Evolutionary conservation across 345 rosid species (phyloP).

Genomic region (Fremontodendron californicum): DNA sequence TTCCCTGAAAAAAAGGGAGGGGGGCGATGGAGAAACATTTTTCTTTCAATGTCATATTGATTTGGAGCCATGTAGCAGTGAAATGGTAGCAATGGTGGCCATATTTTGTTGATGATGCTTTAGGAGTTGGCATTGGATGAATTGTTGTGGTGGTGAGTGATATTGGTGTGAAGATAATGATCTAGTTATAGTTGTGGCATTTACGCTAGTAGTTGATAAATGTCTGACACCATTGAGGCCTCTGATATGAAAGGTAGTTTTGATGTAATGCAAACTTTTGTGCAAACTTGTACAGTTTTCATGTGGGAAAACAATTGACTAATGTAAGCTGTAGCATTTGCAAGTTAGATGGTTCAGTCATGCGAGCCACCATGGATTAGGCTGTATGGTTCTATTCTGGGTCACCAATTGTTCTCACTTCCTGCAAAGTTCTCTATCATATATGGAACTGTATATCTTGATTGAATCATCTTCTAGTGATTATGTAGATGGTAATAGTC

Average conservation of each 20-base stretch:
- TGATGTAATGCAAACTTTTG: background rate
- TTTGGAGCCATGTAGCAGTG: background rate
- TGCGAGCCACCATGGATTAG: background rate
- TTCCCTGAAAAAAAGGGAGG: background rate
- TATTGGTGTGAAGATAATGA: background rate
- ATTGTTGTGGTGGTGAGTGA: background rate
- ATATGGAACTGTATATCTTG: background rate
- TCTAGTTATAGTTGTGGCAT: background rate
- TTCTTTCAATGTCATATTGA: background rate
- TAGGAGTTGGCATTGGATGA: background rate
- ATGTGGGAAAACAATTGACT: background rate
- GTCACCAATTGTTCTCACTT: background rate
- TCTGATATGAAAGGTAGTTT: background rate
- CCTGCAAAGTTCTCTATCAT: background rate
- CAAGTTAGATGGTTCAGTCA: background rate
- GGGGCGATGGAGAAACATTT: background rate
- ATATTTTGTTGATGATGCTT: background rate
- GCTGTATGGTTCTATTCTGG: background rate
- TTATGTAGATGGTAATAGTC: background rate
- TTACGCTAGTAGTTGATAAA: background rate
- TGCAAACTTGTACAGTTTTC: background rate
- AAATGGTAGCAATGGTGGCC: background rate
- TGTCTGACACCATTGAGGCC: background rate
- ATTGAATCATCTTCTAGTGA: background rate
- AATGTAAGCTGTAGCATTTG: background rate